Evolutionary conservation across 2,329 filamentous ascomycete species (phyloP), one percentile per base, ranked within the genome.

Genomic region (Microcyclospora tardicrescens): DNA sequence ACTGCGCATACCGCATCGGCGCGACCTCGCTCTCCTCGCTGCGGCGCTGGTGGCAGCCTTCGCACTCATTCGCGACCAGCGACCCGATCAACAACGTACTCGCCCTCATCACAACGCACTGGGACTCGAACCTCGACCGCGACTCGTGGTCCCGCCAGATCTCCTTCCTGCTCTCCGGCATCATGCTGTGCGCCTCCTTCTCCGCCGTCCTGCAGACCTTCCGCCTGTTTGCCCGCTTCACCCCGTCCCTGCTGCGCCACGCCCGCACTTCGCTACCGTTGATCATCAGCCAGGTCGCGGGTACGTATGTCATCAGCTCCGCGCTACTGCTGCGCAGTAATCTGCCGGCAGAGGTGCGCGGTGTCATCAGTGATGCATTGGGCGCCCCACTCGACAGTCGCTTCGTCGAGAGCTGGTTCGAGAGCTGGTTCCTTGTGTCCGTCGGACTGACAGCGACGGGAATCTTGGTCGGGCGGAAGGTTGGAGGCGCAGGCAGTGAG

Each of bases 81-180:
- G 86, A 93, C 55, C 85, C 85, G 1, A 82, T 93, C 56, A 93
- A 82, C 63, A 81, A 84, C 46, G 71, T 89, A 44, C 73, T 93
- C 8, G 82, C 83, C 5, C 69, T 93, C 10, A 63, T 93, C 13
- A 84, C 83, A 3, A 79, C 81, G 40, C 83, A 93, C 62, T 87
- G 83, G 74, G 83, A 93, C 55, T 82, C 83, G 2, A 75, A 79
- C 43, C 72, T 93, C 16, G 82, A 93, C 61, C 82, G 85, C 53
- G 72, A 77, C 10, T 81, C 83, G 9, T 93, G 84, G 84, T 79
- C 82, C 15, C 79, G 84, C 24, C 82, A 85, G 54, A 87, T 93
- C 47, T 85, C 81, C 42, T 93, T 93, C 60, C 65, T 85, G 15
- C 70, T 93, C 4, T 84, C 80, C 6, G 85, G 84, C 13, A 75